Conservation (phyloP, 768 basidiomycete genomes). For the Podaxis pistillaris region DNA sequence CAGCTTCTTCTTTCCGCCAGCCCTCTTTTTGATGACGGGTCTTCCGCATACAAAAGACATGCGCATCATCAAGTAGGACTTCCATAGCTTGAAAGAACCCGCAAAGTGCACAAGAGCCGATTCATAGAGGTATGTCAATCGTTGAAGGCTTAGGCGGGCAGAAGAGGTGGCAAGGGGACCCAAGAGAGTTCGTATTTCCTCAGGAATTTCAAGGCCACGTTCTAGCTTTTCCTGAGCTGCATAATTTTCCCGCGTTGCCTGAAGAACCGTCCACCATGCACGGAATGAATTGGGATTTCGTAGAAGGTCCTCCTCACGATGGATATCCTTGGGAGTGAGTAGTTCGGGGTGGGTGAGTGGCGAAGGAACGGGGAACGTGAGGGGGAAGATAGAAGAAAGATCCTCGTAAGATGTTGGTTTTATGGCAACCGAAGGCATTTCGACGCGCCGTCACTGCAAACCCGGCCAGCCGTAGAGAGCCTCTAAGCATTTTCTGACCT, state of each 20-base stretch:
- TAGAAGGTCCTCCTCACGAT: slow-evolving; percentile 91
- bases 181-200: slow-evolving; percentile 57
- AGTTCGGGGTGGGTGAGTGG: slow-evolving; percentile 78
- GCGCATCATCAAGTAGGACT: slow-evolving; percentile 82
- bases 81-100: slow-evolving; percentile 93
- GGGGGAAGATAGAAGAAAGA: slow-evolving; percentile 63
- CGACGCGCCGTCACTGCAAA: slow-evolving; percentile 15
- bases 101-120: slow-evolving; percentile 86
- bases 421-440: slow-evolving; percentile 58
- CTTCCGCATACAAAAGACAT: slow-evolving; percentile 86
- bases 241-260: slow-evolving; percentile 67
- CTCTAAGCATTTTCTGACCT: not conserved
- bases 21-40: slow-evolving; percentile 64
- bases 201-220: slow-evolving; percentile 38
- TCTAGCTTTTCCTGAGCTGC: slow-evolving; percentile 57
- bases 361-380: slow-evolving; percentile 82
- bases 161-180: slow-evolving; percentile 77
- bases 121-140: slow-evolving; percentile 91
- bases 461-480: not conserved
- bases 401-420: slow-evolving; percentile 47
- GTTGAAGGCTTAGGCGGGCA: slow-evolving; percentile 75
- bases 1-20: slow-evolving; percentile 89
- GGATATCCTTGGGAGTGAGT: slow-evolving; percentile 70
- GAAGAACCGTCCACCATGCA: slow-evolving; percentile 90
- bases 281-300: slow-evolving; percentile 90